These are phyloP conservation scores for Fusarium decemcellulare DNA, from an alignment of 2,329 filamentous ascomycete species.

Conservation along the genomic window DNA sequence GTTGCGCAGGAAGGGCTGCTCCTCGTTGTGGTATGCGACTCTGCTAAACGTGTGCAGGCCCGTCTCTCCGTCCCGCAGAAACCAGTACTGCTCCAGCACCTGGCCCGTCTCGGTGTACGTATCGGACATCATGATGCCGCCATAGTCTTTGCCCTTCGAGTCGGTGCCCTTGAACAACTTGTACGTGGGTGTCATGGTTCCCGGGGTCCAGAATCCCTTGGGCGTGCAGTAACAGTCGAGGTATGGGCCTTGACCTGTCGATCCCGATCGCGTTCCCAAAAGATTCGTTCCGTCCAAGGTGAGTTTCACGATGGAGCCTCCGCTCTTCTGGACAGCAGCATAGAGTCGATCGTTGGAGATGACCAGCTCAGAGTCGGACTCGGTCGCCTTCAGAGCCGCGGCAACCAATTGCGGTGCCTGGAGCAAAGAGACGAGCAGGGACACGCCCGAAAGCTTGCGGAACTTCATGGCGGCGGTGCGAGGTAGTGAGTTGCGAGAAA, in stretches of 20 bases:
- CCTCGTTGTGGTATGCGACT: slow-evolving; percentile 71
- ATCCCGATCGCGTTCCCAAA: slow-evolving; percentile 57
- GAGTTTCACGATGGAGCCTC: slow-evolving; percentile 54
- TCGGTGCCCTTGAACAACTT: slow-evolving; percentile 63
- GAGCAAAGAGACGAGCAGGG: slow-evolving; percentile 38
- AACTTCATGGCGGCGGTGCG: slow-evolving; percentile 41
- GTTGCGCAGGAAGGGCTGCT: slow-evolving; percentile 68
- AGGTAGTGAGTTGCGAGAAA: slow-evolving; percentile 3
- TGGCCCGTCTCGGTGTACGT: slow-evolving; percentile 71
- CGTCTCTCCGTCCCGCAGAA: slow-evolving; percentile 73
- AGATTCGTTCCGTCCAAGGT: slow-evolving; percentile 61
- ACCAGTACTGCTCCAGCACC: slow-evolving; percentile 75
- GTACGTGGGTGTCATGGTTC: slow-evolving; percentile 60
- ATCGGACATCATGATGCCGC: slow-evolving; percentile 72
- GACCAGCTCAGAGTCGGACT: slow-evolving; percentile 51
- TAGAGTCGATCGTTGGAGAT: slow-evolving; percentile 57
- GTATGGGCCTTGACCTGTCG: slow-evolving; percentile 67
- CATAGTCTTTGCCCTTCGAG: slow-evolving; percentile 66
- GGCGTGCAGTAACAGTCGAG: slow-evolving; percentile 76
- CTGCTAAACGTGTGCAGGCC: slow-evolving; percentile 73
- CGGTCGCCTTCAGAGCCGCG: slow-evolving; percentile 51
- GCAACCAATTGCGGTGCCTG: slow-evolving; percentile 41
- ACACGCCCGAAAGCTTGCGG: slow-evolving; percentile 33
- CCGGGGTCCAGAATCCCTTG: slow-evolving; percentile 71
- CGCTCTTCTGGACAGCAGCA: slow-evolving; percentile 54